Evolutionary conservation across 2,329 filamentous ascomycete genomes (phyloP).

Genomic region (Nothopassalora personata): DNA sequence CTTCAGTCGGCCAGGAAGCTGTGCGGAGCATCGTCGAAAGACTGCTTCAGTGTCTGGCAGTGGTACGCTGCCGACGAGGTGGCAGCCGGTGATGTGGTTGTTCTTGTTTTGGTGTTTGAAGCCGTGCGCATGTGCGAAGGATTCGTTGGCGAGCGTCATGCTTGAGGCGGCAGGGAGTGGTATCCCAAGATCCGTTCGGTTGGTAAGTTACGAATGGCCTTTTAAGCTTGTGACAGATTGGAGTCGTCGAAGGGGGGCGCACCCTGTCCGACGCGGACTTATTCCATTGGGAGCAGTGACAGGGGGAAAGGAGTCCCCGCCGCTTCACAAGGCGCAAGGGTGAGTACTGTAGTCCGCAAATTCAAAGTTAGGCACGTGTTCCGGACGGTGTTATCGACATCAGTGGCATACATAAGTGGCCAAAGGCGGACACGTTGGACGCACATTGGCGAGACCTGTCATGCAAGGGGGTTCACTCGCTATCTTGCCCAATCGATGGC

Average conservation of each 20-base stretch:
- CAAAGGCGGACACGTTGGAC: neutral
- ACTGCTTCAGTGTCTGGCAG: constrained; percentile 31
- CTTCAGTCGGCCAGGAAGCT: constrained; percentile 32
- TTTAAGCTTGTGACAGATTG: neutral
- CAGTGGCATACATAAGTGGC: constrained; percentile 1
- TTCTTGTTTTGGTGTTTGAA: constrained; percentile 8
- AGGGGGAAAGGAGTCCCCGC: neutral
- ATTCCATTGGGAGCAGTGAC: neutral
- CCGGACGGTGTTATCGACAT: neutral
- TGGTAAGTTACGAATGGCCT: neutral
- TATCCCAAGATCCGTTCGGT: neutral
- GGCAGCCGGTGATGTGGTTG: constrained; percentile 22
- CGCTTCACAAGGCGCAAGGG: neutral
- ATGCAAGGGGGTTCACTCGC: neutral
- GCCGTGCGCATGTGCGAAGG: neutral
- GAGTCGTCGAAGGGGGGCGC: neutral
- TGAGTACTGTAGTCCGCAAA: neutral
- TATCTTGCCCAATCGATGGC: neutral
- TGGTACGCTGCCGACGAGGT: constrained; percentile 38
- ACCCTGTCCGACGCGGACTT: neutral
- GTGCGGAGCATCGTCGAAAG: constrained; percentile 29
- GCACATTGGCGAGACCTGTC: neutral
- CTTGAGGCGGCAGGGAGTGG: neutral
- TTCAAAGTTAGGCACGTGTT: neutral
- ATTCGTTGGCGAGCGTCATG: neutral